Conservation (phyloP, 1,284 basidiomycete genomes). For the Wolfiporia cocos region DNA sequence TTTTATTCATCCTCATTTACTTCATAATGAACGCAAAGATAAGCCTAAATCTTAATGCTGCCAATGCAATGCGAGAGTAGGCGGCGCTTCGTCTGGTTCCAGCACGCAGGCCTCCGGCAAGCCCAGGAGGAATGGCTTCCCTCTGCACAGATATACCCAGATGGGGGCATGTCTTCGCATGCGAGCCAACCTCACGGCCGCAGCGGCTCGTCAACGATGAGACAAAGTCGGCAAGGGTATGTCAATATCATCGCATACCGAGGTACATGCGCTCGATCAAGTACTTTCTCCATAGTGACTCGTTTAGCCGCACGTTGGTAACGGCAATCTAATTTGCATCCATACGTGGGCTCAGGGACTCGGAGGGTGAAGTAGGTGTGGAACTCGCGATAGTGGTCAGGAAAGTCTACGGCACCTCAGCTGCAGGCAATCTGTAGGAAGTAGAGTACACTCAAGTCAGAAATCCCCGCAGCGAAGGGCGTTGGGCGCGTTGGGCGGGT, state of each 20-base stretch:
- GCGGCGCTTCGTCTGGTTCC: slow-evolving; percentile 41
- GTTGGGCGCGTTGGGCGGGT: slow-evolving; percentile 55
- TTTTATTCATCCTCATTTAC: too few relatives aligned
- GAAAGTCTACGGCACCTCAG: slow-evolving; percentile 89
- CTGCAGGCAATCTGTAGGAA: slow-evolving; percentile 81
- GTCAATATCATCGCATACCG: slow-evolving; percentile 82
- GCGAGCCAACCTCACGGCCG: slow-evolving; percentile 76
- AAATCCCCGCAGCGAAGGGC: slow-evolving; percentile 43
- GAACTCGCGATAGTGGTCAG: slow-evolving; percentile 80
- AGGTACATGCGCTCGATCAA: slow-evolving; percentile 81
- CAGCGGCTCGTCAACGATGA: slow-evolving; percentile 85
- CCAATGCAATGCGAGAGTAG: slow-evolving; percentile 53
- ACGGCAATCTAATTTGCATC: slow-evolving; percentile 47
- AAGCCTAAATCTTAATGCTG: slow-evolving; percentile 65
- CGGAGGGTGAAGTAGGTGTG: slow-evolving; percentile 67
- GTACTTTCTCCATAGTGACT: slow-evolving; percentile 83
- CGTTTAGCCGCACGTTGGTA: slow-evolving; percentile 69
- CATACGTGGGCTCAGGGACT: slow-evolving; percentile 43
- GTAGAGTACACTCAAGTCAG: slow-evolving; percentile 56
- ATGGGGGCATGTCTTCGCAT: slow-evolving; percentile 57
- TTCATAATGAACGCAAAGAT: slow-evolving; percentile 48
- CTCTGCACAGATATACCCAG: slow-evolving; percentile 46
- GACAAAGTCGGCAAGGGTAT: slow-evolving; percentile 63
- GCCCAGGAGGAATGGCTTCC: slow-evolving; percentile 59
- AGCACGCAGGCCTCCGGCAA: slow-evolving; percentile 22